Base-by-base conservation (phyloP, 257 asterid genomes). In the Plantago ovata region DNA sequence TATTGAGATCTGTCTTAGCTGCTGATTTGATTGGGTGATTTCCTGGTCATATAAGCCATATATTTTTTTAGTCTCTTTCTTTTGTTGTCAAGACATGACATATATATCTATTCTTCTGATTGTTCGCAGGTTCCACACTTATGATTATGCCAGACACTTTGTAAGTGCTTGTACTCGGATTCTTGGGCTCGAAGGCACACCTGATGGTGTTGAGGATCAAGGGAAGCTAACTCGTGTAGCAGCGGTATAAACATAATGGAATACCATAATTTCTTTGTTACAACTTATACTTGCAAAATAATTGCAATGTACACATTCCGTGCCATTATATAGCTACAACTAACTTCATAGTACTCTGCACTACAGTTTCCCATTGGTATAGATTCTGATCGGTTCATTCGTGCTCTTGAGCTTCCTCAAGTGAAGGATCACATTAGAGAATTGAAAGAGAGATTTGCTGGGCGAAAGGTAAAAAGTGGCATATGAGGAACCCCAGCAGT, bases 151-250 rank as follows among this genome's bases (percentile, higher is more conserved):
- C 60, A 83, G 96, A 38, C 96, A 88, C 66, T 88, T 88, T 40
- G 96, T 88, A 23, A 88, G 96, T 67, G 96, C 96, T 14, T 88
- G 96, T 65, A 81, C 96, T 68, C 93, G 96, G 66, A 88, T 88
- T 73, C 87, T 88, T 68, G 96, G 96, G 62, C 95, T 88, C 28
- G 96, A 88, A 79, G 96, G 96, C 66, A 88, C 96, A 13, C 96
- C 96, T 57, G 96, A 88, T 64, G 96, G 96, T 21, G 96, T 88
- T 52, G 96, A 88, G 79, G 96, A 88, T 73, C 96, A 88, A 74
- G 96, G 96, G 67, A 77, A 78, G 74, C 83, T 88, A 18, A 88
- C 96, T 56, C 93, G 90, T 50, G 96, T 88, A 22, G 90, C 96
- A 74, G 96, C 96, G 87, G 96, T 87, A 82, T 54, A 60, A n/a